Evolutionary conservation across 176 grass and related monocot species (phyloP), one percentile per base, ranked within the genome.

Genomic region (Pontederia crassipes): DNA sequence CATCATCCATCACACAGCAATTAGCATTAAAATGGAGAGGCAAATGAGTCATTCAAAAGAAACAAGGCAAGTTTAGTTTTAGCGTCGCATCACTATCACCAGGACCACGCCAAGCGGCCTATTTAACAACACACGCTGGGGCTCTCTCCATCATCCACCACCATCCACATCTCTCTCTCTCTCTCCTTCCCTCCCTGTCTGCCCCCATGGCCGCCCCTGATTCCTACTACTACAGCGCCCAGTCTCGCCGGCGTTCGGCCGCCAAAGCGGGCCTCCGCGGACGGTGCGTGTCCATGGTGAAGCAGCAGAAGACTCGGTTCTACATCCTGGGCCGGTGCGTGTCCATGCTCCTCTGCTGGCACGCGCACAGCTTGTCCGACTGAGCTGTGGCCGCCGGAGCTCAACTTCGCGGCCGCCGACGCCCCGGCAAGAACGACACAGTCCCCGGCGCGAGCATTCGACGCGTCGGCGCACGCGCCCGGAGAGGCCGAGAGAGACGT

Each of bases 341-440:
- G 28, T 68, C 65, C 8, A 46, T 68, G 65, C 65, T 68, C 15
- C 65, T 68, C 52, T 68, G 65, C 9, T 68, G 65, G 65, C 65
- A 46, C 20, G 51, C 32, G 32, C 32, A 40, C 32, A 40, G 32
- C 32, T 40, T 40, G 32, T 40, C 32, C 32, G 32, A 40, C 32
- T 40, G 32, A 40, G 32, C 32, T 4, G 32, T 0, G 32, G 32
- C 32, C 6, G 32, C 32, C 32, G 4, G 32, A 7, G 6, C 32
- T 40, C 6, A 40, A 40, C 32, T 40, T 40, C 32, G 32, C 6
- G 32, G 2, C 32, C 32, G 32, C 1, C 1, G 32, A 24, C 20
- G 20, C 20, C 32, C 6, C 32, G 32, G 32, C 32, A 40, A 40
- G 32, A 40, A 40, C 32, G 20, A 40, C 32, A 24, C 32, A 40